These are phyloP conservation scores for Chenopodium berlandieri DNA, from an alignment of 148 eudicot genomes.

Conservation along the genomic window DNA sequence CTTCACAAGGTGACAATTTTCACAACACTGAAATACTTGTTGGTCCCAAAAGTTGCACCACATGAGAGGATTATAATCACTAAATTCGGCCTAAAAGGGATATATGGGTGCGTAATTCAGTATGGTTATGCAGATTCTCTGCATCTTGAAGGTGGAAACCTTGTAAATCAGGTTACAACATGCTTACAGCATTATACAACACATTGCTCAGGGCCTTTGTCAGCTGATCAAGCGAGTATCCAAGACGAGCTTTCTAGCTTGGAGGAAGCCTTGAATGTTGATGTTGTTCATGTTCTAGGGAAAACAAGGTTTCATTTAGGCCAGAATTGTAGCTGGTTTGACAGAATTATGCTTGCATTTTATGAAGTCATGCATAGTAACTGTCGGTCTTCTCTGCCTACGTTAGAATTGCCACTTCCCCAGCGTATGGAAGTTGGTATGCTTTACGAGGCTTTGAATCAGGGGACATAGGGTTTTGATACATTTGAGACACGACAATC, in stretches of 20 bases:
- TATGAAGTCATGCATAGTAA: slow-evolving; percentile 67
- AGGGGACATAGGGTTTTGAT: background rate
- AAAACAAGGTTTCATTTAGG: slow-evolving; percentile 64
- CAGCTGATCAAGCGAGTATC: slow-evolving; percentile 12
- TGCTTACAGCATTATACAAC: slow-evolving; percentile 35
- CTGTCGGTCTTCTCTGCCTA: slow-evolving; percentile 59
- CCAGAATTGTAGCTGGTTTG: slow-evolving; percentile 50
- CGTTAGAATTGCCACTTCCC: slow-evolving; percentile 42
- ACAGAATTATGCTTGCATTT: slow-evolving; percentile 54
- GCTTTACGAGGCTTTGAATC: slow-evolving; percentile 47
- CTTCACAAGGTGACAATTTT: slow-evolving; percentile 57
- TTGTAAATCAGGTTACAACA: slow-evolving; percentile 42
- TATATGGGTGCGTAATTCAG: slow-evolving; percentile 55
- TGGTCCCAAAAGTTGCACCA: slow-evolving; percentile 55
- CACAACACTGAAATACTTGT: slow-evolving; percentile 52
- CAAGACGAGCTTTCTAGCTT: slow-evolving; percentile 40
- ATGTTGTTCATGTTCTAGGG: slow-evolving; percentile 59
- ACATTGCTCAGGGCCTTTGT: slow-evolving; percentile 15
- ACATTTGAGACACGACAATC: background rate
- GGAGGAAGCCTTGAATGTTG: slow-evolving; percentile 51
- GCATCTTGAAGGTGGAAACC: slow-evolving; percentile 47
- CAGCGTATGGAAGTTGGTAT: slow-evolving; percentile 57
- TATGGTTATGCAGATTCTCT: slow-evolving; percentile 63
- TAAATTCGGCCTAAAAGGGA: slow-evolving; percentile 45
- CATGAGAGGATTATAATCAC: slow-evolving; percentile 44